Conservation (phyloP, 139 green algal genomes). For the Chlorella sorokiniana region DNA sequence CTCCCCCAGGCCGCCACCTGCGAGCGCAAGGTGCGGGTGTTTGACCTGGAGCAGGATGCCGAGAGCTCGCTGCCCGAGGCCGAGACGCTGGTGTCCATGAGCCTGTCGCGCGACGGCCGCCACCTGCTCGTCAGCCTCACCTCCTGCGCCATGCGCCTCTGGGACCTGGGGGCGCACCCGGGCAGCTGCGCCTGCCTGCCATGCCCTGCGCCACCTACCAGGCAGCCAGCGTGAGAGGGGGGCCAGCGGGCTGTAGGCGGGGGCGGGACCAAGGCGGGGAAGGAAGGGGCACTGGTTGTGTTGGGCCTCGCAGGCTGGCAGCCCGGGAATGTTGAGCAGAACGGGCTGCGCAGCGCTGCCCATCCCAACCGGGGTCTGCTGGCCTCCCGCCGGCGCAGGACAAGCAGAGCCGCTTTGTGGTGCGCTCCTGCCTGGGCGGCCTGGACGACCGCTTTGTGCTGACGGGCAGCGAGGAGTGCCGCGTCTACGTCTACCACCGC, state of each 20-base stretch:
- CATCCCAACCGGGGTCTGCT: too few relatives aligned
- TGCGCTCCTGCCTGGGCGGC: conserved; percentile 87
- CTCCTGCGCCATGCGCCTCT: conserved; percentile 21
- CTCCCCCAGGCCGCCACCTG: conserved; percentile 22
- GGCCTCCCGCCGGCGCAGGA: too few relatives aligned
- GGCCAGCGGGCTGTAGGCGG: background rate
- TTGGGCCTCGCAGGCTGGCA: too few relatives aligned
- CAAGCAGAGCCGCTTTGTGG: conserved; percentile 74
- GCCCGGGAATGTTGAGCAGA: too few relatives aligned
- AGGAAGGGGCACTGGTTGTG: background rate
- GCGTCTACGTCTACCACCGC: conserved; percentile 21
- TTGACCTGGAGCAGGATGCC: conserved; percentile 7
- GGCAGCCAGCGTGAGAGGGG: background rate
- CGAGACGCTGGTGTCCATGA: conserved; percentile 50
- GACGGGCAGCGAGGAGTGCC: conserved; percentile 75
- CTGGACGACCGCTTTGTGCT: conserved; percentile 76
- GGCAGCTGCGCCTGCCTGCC: background rate
- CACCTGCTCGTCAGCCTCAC: conserved; percentile 63
- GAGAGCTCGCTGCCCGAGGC: background rate
- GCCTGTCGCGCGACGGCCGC: conserved; percentile 55
- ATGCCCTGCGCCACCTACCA: conserved; percentile 21
- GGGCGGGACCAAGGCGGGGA: background rate
- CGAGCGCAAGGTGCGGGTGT: conserved; percentile 37
- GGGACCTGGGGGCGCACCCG: conserved; percentile 6
- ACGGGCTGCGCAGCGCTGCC: too few relatives aligned